A percentile compares a stretch with the other conserved stretches of the same genome.
Conservation (phyloP, 331 rosid species). For the Acacia concinna region DNA sequence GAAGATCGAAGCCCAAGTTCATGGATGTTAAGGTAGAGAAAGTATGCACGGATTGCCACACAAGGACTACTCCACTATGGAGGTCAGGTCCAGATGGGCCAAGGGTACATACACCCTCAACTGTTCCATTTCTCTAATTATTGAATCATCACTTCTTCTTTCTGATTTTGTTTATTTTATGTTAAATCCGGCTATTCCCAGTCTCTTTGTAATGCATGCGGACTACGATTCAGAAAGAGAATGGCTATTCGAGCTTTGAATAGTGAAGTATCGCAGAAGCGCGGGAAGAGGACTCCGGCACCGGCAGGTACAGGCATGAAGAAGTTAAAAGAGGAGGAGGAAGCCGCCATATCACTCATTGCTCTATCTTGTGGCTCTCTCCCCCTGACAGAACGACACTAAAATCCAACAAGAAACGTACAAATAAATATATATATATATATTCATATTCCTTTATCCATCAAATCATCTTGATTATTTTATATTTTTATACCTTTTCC, state of each 20-base stretch:
- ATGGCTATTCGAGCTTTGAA: slow-evolving; percentile 17
- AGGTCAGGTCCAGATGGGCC: slow-evolving; percentile 53
- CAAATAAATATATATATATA: neutral
- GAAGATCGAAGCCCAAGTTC: neutral
- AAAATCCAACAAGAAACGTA: neutral
- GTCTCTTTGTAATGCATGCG: slow-evolving; percentile 50
- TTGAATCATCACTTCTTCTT: neutral
- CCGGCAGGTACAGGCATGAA: neutral
- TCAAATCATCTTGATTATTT: too few species aligned
- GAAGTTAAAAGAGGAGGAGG: slow-evolving; percentile 41
- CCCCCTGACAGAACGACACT: neutral
- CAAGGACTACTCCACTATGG: slow-evolving; percentile 47
- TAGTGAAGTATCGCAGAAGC: neutral
- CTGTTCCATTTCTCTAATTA: neutral
- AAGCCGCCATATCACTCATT: slow-evolving; percentile 39
- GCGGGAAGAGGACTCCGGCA: slow-evolving; percentile 14
- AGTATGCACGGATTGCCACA: slow-evolving; percentile 40
- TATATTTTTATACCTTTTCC: too few species aligned
- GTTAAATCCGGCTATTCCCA: neutral
- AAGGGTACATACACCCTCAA: slow-evolving; percentile 27
- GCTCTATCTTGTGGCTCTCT: slow-evolving; percentile 34
- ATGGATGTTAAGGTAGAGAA: slow-evolving; percentile 1
- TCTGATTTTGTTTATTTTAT: neutral
- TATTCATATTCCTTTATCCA: neutral
- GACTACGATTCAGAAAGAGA: slow-evolving; percentile 40